These are phyloP conservation scores for Verticillium albo-atrum DNA, from an alignment of 2,329 filamentous ascomycete species.

Conservation along the genomic window DNA sequence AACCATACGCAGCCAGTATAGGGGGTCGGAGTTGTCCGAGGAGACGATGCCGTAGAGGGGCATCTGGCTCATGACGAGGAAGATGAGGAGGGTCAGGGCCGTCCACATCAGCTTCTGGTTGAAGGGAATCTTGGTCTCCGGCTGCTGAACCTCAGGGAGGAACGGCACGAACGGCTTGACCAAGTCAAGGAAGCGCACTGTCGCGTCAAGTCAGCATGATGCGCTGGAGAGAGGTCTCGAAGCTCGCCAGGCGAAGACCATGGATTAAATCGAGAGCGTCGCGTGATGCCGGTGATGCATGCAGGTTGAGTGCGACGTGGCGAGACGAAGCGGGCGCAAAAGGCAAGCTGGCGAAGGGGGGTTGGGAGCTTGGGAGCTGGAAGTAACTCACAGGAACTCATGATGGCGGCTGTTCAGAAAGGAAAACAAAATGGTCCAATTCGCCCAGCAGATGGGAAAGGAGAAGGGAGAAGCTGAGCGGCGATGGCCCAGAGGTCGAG, in stretches of 20 bases:
- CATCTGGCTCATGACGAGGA: slow-evolving; percentile 99
- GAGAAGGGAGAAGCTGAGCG: slow-evolving; percentile 22
- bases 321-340: not conserved
- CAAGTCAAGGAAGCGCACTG: slow-evolving; percentile 98
- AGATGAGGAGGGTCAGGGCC: slow-evolving; percentile 90
- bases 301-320: not conserved
- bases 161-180: slow-evolving; percentile 99
- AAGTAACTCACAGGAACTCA: slow-evolving; percentile 50
- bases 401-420: slow-evolving; percentile 37
- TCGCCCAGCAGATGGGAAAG: slow-evolving; percentile 28
- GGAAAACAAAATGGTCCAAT: slow-evolving; percentile 23
- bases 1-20: slow-evolving; percentile 99
- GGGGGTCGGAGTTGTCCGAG: slow-evolving; percentile 93
- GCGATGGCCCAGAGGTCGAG: slow-evolving; percentile 10
- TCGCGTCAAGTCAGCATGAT: not conserved
- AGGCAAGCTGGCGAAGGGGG: not conserved
- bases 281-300: not conserved
- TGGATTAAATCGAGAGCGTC: not conserved
- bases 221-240: not conserved
- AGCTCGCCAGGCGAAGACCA: not conserved
- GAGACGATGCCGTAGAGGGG: slow-evolving; percentile 98
- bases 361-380: not conserved
- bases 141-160: slow-evolving; percentile 97
- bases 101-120: slow-evolving; percentile 98
- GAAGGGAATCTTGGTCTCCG: slow-evolving; percentile 98